Base-by-base conservation (phyloP, 208 protist genomes). In the Herpetomonas muscarum region DNA sequence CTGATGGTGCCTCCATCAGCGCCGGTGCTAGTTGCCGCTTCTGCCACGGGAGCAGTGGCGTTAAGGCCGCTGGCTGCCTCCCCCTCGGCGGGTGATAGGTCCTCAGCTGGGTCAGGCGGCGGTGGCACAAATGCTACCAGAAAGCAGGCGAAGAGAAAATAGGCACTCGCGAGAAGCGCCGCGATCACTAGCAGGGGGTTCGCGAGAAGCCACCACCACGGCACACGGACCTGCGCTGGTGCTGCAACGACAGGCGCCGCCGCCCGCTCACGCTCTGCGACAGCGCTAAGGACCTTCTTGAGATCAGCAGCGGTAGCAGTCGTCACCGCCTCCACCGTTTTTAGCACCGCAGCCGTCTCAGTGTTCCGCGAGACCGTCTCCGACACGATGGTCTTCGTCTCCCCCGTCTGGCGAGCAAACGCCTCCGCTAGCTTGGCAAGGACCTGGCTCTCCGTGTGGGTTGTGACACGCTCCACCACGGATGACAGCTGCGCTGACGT, bases 91-190 rank as follows among this genome's bases (percentile, higher is more conserved):
- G n/a, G n/a, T n/a, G n/a, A n/a, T n/a, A 26, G 1, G 13, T 2
- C 7, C 29, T 10, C 2, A 37, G 10, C 28, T 37, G 21, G 25
- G 46, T 26, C 44, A 12, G 47, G 21, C 9, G 72, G 75, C 31
- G 69, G 64, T 24, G 84, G 84, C 10, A 94, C 87, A 62, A 90
- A 81, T 0, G 78, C 82, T 0, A 94, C 59, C 10, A 94, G 74
- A 30, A 92, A 71, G 9, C 74, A 81, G 1, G 77, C 87, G 32
- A 82, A 70, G 19, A 92, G 37, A 69, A 84, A 76, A 61, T 94
- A 94, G 19, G 70, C 53, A 26, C 69, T 74, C 19, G 61, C n/a
- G 51, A 88, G 44, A 25, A 94, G 61, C 29, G 66, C 72, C 6
- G 59, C 0, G 32, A 51, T 56, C 12, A 87, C 56, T 31, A 79